A percentile compares a stretch with the other conserved stretches of the same genome.
phyloP scores from a whole-genome alignment of 2,329 filamentous ascomycete genomes.

The Trichophyton benhamiae region DNA sequence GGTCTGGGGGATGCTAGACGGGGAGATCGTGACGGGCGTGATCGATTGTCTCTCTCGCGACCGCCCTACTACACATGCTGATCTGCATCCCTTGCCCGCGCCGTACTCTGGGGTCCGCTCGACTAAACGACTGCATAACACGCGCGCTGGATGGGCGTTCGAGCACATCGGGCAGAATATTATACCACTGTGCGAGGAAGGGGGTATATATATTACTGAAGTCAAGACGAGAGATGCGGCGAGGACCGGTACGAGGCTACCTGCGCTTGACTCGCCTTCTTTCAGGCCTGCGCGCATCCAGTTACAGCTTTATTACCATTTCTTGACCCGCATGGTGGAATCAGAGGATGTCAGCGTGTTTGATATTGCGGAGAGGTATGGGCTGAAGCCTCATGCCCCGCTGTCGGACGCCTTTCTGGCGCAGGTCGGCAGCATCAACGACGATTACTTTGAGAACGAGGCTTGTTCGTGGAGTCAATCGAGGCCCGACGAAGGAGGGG shows the following conservation, averaged over 20 bases:
- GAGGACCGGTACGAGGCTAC: conserved; percentile 42
- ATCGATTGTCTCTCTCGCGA: conserved; percentile 64
- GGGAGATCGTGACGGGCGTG: conserved; percentile 72
- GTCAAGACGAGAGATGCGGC: conserved; percentile 61
- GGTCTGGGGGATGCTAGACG: conserved; percentile 74
- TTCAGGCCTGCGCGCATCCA: conserved; percentile 72
- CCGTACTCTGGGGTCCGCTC: neutral
- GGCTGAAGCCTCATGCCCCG: conserved; percentile 47
- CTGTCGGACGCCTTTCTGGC: conserved; percentile 74
- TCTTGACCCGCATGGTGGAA: conserved; percentile 61
- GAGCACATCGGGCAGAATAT: neutral
- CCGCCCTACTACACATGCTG: too few species aligned
- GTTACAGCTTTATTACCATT: conserved; percentile 75
- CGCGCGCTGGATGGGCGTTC: conserved; percentile 4
- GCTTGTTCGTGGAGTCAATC: conserved; percentile 22
- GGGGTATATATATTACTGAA: conserved; percentile 62
- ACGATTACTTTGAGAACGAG: conserved; percentile 46
- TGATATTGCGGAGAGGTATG: conserved; percentile 58
- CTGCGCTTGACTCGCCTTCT: conserved; percentile 46
- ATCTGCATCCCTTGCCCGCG: too few species aligned
- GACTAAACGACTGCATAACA: neutral
- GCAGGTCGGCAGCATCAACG: conserved; percentile 57
- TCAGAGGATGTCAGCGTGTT: conserved; percentile 57
- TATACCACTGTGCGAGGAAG: neutral
- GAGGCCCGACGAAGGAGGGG: conserved; percentile 18